These are phyloP conservation scores for Desmodesmus armatus DNA, from an alignment of 139 green algal genomes.

Conservation along the genomic window DNA sequence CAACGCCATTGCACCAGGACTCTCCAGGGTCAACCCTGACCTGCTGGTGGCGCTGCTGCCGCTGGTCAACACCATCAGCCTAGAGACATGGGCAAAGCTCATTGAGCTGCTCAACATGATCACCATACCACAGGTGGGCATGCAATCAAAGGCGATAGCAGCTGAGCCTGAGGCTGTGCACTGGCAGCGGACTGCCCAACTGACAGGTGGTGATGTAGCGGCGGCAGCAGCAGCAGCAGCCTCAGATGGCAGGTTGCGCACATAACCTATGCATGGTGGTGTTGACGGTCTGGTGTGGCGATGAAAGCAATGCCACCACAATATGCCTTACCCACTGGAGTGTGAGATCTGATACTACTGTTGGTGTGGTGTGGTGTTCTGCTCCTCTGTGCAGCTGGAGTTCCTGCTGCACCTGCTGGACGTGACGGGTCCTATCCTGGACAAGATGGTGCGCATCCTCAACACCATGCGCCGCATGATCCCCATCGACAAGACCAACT, in stretches of 20 bases:
- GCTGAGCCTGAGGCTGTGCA: too few relatives aligned
- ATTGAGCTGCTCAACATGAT: constrained; percentile 20
- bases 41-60: constrained; percentile 16
- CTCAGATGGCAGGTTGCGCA: neutral
- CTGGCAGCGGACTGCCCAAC: too few relatives aligned
- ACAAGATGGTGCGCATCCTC: constrained; percentile 27
- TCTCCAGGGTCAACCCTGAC: constrained; percentile 15
- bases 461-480: constrained; percentile 8
- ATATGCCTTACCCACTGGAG: too few relatives aligned
- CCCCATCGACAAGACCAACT: neutral
- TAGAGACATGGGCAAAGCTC: neutral
- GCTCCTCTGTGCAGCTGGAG: constrained; percentile 23
- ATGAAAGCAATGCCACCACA: too few relatives aligned
- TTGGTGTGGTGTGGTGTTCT: neutral
- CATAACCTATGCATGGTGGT: too few relatives aligned
- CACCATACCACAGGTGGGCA: constrained; percentile 32
- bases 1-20: neutral
- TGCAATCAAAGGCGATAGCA: too few relatives aligned
- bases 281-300: too few relatives aligned
- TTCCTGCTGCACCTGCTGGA: constrained; percentile 39
- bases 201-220: too few relatives aligned
- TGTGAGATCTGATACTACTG: too few relatives aligned
- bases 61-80: neutral
- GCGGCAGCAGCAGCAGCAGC: neutral
- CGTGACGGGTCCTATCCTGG: constrained; percentile 30